Conservation (phyloP, 805 yeast genomes). For the Teunomyces tritomae region DNA sequence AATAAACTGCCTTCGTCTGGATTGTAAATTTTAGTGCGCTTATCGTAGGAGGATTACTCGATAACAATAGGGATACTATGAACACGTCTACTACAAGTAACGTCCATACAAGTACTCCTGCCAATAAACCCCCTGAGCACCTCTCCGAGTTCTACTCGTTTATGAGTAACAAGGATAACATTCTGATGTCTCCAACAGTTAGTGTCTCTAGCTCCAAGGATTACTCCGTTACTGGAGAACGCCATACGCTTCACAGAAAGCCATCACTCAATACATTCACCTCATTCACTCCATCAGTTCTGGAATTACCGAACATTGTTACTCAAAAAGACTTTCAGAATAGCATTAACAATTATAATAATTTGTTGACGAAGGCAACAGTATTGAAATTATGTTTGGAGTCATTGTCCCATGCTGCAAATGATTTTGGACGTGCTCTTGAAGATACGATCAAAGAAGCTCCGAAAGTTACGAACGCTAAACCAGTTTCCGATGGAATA, state of each 20-base stretch:
- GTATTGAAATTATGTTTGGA: slow-evolving; percentile 47
- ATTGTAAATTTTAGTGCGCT: neutral
- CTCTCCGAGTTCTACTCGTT: slow-evolving; percentile 58
- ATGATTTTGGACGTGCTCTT: slow-evolving; percentile 67
- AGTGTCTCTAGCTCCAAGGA: slow-evolving; percentile 12
- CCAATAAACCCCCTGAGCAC: slow-evolving; percentile 45
- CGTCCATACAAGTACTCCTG: neutral
- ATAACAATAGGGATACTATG: neutral
- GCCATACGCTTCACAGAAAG: slow-evolving; percentile 15
- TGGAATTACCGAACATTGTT: slow-evolving; percentile 59
- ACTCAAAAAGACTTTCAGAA: slow-evolving; percentile 58
- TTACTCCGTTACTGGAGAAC: slow-evolving; percentile 3
- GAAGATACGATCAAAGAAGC: slow-evolving; percentile 40
- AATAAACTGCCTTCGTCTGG: too few species aligned
- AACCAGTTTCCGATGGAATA: slow-evolving; percentile 53
- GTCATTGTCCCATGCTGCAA: slow-evolving; percentile 56
- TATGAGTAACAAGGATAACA: slow-evolving; percentile 29
- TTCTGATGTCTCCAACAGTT: slow-evolving; percentile 11
- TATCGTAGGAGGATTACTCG: neutral
- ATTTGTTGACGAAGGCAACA: slow-evolving; percentile 46
- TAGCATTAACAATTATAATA: slow-evolving; percentile 48
- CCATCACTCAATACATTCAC: slow-evolving; percentile 42
- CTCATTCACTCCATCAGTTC: slow-evolving; percentile 50
- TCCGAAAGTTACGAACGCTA: slow-evolving; percentile 26
- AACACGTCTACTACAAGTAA: neutral